Evolutionary conservation across 1,284 basidiomycete genomes (phyloP).

Genomic region (Porodaedalea pini): DNA sequence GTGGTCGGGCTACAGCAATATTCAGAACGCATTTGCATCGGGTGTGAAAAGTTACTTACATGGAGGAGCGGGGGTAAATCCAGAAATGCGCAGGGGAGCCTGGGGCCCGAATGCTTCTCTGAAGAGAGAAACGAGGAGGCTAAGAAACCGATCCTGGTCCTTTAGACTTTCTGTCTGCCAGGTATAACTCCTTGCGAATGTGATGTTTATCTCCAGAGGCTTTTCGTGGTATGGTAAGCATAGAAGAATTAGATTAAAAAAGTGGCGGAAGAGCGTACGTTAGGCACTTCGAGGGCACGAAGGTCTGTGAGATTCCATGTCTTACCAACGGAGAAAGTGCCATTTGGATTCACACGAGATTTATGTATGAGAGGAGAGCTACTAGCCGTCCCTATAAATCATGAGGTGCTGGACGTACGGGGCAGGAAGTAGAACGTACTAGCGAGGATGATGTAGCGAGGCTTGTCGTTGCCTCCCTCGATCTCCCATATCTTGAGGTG

Average conservation of each 20-base stretch:
- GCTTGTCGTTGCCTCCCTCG: slow-evolving; percentile 57
- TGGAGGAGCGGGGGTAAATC: slow-evolving; percentile 3
- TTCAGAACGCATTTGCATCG: background rate
- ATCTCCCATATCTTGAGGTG: slow-evolving; percentile 89
- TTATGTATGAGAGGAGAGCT: slow-evolving; percentile 85
- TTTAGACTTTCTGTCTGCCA: slow-evolving; percentile 18
- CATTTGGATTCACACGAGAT: slow-evolving; percentile 93
- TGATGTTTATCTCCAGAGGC: slow-evolving; percentile 16
- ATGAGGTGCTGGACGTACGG: slow-evolving; percentile 16
- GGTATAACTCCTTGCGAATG: slow-evolving; percentile 18
- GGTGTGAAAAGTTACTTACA: background rate
- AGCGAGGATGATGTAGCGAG: slow-evolving; percentile 82
- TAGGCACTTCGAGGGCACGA: slow-evolving; percentile 70
- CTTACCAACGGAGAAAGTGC: slow-evolving; percentile 95
- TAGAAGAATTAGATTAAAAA: background rate
- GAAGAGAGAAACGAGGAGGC: slow-evolving; percentile 3
- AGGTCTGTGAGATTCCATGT: slow-evolving; percentile 90
- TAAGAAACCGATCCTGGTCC: slow-evolving; percentile 17
- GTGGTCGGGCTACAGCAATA: slow-evolving; percentile 4
- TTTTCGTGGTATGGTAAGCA: background rate
- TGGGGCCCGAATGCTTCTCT: slow-evolving; percentile 10
- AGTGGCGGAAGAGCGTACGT: slow-evolving; percentile 44
- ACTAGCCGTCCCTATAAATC: slow-evolving; percentile 53
- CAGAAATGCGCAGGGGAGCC: slow-evolving; percentile 8
- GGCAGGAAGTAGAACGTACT: slow-evolving; percentile 53